A percentile compares a stretch with the other conserved stretches of the same genome.
Evolutionary conservation across 768 basidiomycete species (phyloP).

Genomic region (Boletus huronensis): DNA sequence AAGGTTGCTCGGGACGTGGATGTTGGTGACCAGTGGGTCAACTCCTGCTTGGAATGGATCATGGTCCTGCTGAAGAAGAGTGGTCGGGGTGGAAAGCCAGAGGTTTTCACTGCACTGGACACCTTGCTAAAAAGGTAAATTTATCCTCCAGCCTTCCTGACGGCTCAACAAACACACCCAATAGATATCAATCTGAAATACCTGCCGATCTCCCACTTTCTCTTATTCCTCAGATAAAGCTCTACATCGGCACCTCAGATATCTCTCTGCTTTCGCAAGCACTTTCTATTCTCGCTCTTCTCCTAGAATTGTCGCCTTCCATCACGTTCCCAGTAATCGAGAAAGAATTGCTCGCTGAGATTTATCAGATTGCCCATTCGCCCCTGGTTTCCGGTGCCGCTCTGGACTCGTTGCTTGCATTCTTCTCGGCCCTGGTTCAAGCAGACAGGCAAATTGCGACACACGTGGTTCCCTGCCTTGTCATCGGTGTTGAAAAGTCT

Average conservation of each 20-base stretch:
- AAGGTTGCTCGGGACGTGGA: slow-evolving; percentile 76
- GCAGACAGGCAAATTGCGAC: slow-evolving; percentile 83
- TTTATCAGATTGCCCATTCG: slow-evolving; percentile 73
- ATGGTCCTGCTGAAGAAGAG: slow-evolving; percentile 73
- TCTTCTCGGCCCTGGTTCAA: slow-evolving; percentile 78
- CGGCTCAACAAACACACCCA: neutral
- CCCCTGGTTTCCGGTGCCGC: slow-evolving; percentile 73
- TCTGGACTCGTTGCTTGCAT: slow-evolving; percentile 77
- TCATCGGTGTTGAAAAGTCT: slow-evolving; percentile 61
- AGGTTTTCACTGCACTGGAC: slow-evolving; percentile 75
- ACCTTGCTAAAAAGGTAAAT: slow-evolving; percentile 64
- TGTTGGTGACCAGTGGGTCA: slow-evolving; percentile 75
- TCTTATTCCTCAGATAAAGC: slow-evolving; percentile 70
- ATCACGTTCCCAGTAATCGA: slow-evolving; percentile 77
- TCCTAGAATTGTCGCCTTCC: slow-evolving; percentile 64
- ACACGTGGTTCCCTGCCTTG: slow-evolving; percentile 75
- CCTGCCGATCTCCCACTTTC: slow-evolving; percentile 57
- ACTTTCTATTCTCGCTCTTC: slow-evolving; percentile 59
- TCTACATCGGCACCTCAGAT: slow-evolving; percentile 72
- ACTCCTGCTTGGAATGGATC: slow-evolving; percentile 74
- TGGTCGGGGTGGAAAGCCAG: slow-evolving; percentile 71
- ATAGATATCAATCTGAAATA: slow-evolving; percentile 44
- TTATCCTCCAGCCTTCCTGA: neutral
- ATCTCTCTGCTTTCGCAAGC: slow-evolving; percentile 76
- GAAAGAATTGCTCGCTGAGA: slow-evolving; percentile 57